A percentile compares a stretch with the other conserved stretches of the same genome.
These are phyloP conservation scores for Pestalotiopsis sp. DNA, from an alignment of 2,329 filamentous ascomycete species.

Conservation along the genomic window DNA sequence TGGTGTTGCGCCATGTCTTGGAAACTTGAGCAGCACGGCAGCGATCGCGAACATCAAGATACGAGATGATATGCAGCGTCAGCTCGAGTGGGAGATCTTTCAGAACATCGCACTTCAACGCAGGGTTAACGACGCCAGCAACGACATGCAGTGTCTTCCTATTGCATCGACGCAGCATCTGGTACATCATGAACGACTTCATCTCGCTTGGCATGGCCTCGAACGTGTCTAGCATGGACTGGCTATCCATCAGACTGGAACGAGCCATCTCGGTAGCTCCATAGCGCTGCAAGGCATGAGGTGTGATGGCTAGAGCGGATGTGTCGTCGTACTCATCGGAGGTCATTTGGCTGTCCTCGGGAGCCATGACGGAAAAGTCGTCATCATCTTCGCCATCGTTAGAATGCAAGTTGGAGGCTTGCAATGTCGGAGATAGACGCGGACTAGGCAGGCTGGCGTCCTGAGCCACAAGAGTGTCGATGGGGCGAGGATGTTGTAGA, in stretches of 20 bases:
- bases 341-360: slow-evolving; percentile 45
- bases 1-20: slow-evolving; percentile 87
- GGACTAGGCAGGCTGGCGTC: slow-evolving; percentile 95
- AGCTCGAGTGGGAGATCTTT: slow-evolving; percentile 83
- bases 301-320: slow-evolving; percentile 28
- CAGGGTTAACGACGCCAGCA: slow-evolving; percentile 88
- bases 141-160: slow-evolving; percentile 88
- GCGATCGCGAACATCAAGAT: slow-evolving; percentile 82
- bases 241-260: slow-evolving; percentile 73
- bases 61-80: slow-evolving; percentile 83
- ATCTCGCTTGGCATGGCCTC: slow-evolving; percentile 88
- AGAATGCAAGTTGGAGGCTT: slow-evolving; percentile 60
- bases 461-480: slow-evolving; percentile 75
- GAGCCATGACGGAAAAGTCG: slow-evolving; percentile 35
- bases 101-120: slow-evolving; percentile 92
- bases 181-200: slow-evolving; percentile 96
- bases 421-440: slow-evolving; percentile 87
- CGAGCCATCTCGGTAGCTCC: slow-evolving; percentile 31
- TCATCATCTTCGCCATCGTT: slow-evolving; percentile 42
- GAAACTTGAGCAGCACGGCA: slow-evolving; percentile 92
- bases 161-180: slow-evolving; percentile 84
- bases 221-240: slow-evolving; percentile 84
- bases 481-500: slow-evolving; percentile 50
- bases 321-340: slow-evolving; percentile 33
- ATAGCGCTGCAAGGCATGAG: slow-evolving; percentile 27